Evolutionary conservation across 1,284 basidiomycete species (phyloP).

Genomic region (Coriolopsis trogii): DNA sequence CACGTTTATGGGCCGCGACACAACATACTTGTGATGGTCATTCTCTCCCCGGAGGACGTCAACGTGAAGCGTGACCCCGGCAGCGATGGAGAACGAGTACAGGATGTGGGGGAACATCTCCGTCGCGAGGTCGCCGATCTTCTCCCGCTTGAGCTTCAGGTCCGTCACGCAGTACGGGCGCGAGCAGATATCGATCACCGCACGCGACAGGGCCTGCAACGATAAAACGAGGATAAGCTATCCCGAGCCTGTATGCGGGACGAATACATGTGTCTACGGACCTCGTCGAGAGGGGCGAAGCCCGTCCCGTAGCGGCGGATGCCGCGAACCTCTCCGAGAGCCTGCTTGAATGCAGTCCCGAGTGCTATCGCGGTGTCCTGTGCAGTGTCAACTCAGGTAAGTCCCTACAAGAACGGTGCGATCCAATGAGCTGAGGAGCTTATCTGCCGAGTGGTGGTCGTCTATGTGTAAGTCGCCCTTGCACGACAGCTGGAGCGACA

Average conservation of each 20-base stretch:
- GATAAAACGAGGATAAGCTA: not conserved
- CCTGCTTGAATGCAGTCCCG: conserved; percentile 94
- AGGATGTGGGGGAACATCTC: conserved; percentile 98
- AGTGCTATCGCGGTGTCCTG: conserved; percentile 94
- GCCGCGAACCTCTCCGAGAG: conserved; percentile 92
- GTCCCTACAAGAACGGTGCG: conserved; percentile 6
- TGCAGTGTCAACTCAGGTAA: conserved; percentile 35
- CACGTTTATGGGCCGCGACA: not conserved
- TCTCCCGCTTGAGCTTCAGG: conserved; percentile 90
- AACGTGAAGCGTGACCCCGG: conserved; percentile 91
- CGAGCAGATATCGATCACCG: conserved; percentile 98
- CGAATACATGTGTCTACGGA: conserved; percentile 36
- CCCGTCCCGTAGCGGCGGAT: conserved; percentile 97
- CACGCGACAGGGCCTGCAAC: conserved; percentile 84
- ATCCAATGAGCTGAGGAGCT: conserved; percentile 47
- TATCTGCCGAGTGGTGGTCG: conserved; percentile 98
- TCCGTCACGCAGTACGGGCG: conserved; percentile 95
- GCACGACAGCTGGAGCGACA: conserved; percentile 89
- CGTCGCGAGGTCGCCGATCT: conserved; percentile 94
- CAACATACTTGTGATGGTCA: conserved; percentile 91
- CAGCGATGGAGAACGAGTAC: conserved; percentile 91
- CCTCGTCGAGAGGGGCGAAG: conserved; percentile 97
- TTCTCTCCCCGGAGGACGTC: conserved; percentile 95
- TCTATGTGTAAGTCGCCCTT: conserved; percentile 98
- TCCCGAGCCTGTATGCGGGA: not conserved